phyloP scores from a whole-genome alignment of 441 rosid species.

The Arabidopsis lyrata region DNA sequence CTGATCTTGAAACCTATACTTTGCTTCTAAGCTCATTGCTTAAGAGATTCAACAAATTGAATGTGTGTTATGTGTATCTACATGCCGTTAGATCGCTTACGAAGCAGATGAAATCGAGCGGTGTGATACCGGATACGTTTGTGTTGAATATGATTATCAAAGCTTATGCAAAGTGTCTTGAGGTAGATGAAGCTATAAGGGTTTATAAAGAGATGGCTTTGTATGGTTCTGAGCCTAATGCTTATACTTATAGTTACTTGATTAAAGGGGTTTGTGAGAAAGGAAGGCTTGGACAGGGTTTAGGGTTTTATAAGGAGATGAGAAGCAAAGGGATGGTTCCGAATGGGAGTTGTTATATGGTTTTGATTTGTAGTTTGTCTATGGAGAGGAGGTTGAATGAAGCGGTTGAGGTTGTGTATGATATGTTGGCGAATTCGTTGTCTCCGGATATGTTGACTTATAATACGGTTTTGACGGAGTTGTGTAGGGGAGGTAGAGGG shows the following conservation, averaged over 20 bases:
- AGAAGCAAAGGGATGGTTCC: conserved; percentile 64
- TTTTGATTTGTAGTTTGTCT: conserved; percentile 82
- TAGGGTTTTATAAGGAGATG: conserved; percentile 83
- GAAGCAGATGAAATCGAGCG: conserved; percentile 84
- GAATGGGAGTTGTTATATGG: conserved; percentile 67
- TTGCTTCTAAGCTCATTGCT: conserved; percentile 66
- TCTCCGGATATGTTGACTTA: conserved; percentile 80
- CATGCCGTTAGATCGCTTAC: conserved; percentile 73
- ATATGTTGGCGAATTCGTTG: conserved; percentile 70
- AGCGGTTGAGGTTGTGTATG: conserved; percentile 58
- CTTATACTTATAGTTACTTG: conserved; percentile 68
- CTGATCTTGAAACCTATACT: conserved; percentile 78
- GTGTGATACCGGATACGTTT: conserved; percentile 82
- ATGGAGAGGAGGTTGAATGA: conserved; percentile 61
- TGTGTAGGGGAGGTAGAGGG: conserved; percentile 74
- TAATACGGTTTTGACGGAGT: conserved; percentile 74
- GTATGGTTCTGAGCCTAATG: conserved; percentile 82
- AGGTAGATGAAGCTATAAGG: conserved; percentile 75
- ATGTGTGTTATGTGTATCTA: conserved; percentile 75
- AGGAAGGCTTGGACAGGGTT: conserved; percentile 68
- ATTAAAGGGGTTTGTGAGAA: conserved; percentile 85
- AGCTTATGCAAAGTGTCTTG: conserved; percentile 75
- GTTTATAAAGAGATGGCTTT: conserved; percentile 78
- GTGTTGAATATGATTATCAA: conserved; percentile 86
- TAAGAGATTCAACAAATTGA: conserved; percentile 72